Percentiles rank a stretch among this genome's conserved stretches.
Evolutionary conservation across 306 rosid genomes (phyloP).

Genomic region (Psophocarpus tetragonolobus): DNA sequence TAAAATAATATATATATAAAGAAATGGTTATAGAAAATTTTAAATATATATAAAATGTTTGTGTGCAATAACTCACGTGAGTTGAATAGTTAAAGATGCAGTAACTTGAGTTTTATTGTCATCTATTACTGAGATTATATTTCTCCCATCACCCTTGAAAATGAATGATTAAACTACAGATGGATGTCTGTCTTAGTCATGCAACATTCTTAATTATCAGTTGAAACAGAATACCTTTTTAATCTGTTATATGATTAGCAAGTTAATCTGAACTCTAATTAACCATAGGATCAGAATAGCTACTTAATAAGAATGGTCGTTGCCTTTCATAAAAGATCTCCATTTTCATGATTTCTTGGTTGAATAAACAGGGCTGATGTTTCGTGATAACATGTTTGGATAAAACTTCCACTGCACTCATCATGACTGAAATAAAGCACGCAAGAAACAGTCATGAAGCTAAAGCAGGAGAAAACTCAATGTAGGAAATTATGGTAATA

Average conservation of each 20-base stretch:
- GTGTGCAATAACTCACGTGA: not conserved
- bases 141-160: not conserved
- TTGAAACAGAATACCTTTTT: not conserved
- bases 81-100: not conserved
- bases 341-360: constrained; percentile 10
- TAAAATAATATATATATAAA: too few species aligned
- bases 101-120: not conserved
- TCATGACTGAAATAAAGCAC: constrained; percentile 15
- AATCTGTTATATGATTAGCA: not conserved
- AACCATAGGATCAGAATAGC: not conserved
- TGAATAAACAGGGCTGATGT: constrained; percentile 9
- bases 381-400: not conserved
- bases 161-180: not conserved
- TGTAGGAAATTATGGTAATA: not conserved
- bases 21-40: too few species aligned
- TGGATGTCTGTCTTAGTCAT: not conserved
- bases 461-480: not conserved
- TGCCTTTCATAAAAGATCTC: not conserved
- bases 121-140: not conserved
- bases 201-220: not conserved
- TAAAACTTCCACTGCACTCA: not conserved
- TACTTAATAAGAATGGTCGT: not conserved
- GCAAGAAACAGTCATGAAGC: not conserved
- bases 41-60: too few species aligned
- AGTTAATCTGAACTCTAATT: not conserved